Conservation (phyloP, 2,329 filamentous ascomycete genomes). For the Pseudopithomyces chartarum region DNA sequence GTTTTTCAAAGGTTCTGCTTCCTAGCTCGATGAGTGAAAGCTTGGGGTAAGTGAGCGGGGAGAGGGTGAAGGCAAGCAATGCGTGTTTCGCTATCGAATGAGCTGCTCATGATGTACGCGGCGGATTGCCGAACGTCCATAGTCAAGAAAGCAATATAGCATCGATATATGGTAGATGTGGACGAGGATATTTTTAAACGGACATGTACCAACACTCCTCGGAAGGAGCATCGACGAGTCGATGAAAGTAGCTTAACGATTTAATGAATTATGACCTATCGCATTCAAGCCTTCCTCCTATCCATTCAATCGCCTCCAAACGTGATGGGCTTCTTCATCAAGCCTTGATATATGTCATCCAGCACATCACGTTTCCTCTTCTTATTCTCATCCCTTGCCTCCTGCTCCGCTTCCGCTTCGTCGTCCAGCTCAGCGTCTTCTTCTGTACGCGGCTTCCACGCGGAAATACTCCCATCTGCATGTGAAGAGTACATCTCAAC, state of each 20-base stretch:
- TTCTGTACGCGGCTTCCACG: slow-evolving; percentile 70
- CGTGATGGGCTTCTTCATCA: slow-evolving; percentile 74
- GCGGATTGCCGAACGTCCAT: too few species aligned
- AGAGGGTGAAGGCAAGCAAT: too few species aligned
- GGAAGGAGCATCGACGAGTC: neutral
- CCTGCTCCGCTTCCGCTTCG: slow-evolving; percentile 45
- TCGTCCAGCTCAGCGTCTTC: slow-evolving; percentile 53
- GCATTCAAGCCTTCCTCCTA: neutral
- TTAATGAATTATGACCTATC: neutral
- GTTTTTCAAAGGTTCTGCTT: too few species aligned
- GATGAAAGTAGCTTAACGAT: neutral
- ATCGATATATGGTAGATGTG: too few species aligned
- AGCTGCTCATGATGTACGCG: too few species aligned
- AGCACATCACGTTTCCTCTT: slow-evolving; percentile 78
- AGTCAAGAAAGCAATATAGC: too few species aligned
- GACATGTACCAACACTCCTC: neutral
- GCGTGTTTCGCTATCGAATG: too few species aligned
- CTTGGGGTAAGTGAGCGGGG: too few species aligned
- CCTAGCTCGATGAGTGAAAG: neutral
- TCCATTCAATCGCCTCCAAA: slow-evolving; percentile 47
- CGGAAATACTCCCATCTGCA: slow-evolving; percentile 79
- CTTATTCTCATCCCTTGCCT: slow-evolving; percentile 38
- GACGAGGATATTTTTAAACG: too few species aligned
- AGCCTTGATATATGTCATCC: slow-evolving; percentile 76
- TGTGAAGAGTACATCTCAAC: slow-evolving; percentile 83